phyloP scores from a whole-genome alignment of 2,329 filamentous ascomycete genomes.

The Alternaria triticimaculans region DNA sequence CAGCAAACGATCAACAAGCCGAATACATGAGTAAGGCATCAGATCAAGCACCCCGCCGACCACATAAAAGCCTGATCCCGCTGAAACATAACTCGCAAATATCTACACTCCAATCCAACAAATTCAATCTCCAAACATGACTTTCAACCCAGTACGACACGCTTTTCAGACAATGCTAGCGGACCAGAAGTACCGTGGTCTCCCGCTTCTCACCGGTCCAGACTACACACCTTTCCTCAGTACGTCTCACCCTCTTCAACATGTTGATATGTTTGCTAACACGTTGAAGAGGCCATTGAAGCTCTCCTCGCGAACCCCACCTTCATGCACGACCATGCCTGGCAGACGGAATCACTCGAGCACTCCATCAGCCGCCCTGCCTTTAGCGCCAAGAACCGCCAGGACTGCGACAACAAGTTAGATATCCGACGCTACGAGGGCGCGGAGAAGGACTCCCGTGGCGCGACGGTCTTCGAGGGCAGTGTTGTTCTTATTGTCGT shows the following conservation, averaged over 20 bases:
- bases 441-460: neutral
- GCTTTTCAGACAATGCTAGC: neutral
- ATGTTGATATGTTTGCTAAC: too few relatives aligned
- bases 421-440: neutral
- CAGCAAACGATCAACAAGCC: neutral
- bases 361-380: neutral
- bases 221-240: neutral
- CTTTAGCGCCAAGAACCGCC: neutral
- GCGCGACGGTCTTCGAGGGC: neutral
- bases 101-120: neutral
- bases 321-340: neutral
- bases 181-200: neutral
- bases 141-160: neutral
- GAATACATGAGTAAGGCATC: neutral
- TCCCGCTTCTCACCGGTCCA: neutral
- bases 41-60: neutral
- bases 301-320: neutral
- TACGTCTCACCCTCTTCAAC: neutral
- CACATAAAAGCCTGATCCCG: neutral
- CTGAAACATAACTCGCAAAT: neutral
- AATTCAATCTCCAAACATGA: neutral
- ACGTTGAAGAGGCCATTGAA: neutral
- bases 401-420: neutral
- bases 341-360: neutral
- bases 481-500: neutral